Conservation (phyloP, 805 yeast species). For the Grigorovia jiainica region DNA sequence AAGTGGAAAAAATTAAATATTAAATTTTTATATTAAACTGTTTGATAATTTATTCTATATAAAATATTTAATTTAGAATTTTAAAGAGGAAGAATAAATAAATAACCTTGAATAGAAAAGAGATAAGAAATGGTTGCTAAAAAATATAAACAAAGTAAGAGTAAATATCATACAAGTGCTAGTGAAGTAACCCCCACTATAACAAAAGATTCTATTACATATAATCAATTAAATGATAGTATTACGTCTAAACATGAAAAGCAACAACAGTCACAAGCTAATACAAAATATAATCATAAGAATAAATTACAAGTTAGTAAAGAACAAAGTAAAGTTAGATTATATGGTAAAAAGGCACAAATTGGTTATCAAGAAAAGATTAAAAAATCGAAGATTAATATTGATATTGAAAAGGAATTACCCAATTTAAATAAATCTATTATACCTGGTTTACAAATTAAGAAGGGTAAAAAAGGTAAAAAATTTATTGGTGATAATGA, state of each 20-base stretch:
- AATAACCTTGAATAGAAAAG: too few relatives aligned
- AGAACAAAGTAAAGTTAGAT: conserved; percentile 51
- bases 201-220: conserved; percentile 8
- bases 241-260: conserved; percentile 57
- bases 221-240: conserved; percentile 45
- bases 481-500: conserved; percentile 68
- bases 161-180: background rate
- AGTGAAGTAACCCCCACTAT: conserved; percentile 4
- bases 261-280: conserved; percentile 20
- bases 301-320: conserved; percentile 50
- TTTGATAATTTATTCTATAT: too few relatives aligned
- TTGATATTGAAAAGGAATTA: conserved; percentile 67
- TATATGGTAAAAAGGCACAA: conserved; percentile 53
- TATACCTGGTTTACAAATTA: conserved; percentile 72
- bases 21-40: too few relatives aligned
- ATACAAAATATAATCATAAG: conserved; percentile 28
- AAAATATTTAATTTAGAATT: too few relatives aligned
- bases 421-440: conserved; percentile 78
- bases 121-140: conserved; percentile 1
- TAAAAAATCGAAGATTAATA: conserved; percentile 34
- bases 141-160: conserved; percentile 1
- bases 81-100: too few relatives aligned
- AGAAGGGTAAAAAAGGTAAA: conserved; percentile 80
- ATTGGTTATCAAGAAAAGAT: conserved; percentile 1
- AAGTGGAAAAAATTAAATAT: too few relatives aligned